Conservation (phyloP, 108 stramenopile species). For the Skeletonema marinoi region DNA sequence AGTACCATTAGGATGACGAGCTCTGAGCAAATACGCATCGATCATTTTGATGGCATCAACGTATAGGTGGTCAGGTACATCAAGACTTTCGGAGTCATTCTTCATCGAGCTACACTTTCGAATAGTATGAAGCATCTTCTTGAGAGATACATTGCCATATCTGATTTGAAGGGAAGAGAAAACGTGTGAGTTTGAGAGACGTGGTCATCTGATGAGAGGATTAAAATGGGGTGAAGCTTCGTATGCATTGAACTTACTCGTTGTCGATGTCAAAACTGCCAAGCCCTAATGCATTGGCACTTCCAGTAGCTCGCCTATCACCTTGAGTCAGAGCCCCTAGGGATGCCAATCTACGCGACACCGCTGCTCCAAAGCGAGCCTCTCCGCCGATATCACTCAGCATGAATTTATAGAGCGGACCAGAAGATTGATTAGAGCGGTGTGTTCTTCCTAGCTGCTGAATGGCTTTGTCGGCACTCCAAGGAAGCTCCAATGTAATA, state of each 20-base stretch:
- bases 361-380: slow-evolving; percentile 56
- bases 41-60: background rate
- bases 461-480: slow-evolving; percentile 70
- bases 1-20: background rate
- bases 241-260: background rate
- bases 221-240: no score
- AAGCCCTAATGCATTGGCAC: slow-evolving; percentile 15
- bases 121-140: background rate
- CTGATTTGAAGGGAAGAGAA: background rate
- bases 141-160: background rate
- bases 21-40: background rate
- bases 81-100: background rate
- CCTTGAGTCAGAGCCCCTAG: slow-evolving; percentile 68
- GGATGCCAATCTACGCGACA: slow-evolving; percentile 55
- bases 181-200: background rate
- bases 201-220: no score
- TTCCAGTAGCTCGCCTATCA: slow-evolving; percentile 42
- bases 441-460: slow-evolving; percentile 70
- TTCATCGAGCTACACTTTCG: background rate
- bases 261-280: slow-evolving; percentile 13
- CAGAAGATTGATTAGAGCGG: slow-evolving; percentile 44
- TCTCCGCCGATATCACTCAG: slow-evolving; percentile 53
- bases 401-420: slow-evolving; percentile 42
- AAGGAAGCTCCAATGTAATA: slow-evolving; percentile 69
- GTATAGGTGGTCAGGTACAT: background rate